Base-by-base conservation (phyloP, 139 green algal genomes). In the Nannochloris sp. region DNA sequence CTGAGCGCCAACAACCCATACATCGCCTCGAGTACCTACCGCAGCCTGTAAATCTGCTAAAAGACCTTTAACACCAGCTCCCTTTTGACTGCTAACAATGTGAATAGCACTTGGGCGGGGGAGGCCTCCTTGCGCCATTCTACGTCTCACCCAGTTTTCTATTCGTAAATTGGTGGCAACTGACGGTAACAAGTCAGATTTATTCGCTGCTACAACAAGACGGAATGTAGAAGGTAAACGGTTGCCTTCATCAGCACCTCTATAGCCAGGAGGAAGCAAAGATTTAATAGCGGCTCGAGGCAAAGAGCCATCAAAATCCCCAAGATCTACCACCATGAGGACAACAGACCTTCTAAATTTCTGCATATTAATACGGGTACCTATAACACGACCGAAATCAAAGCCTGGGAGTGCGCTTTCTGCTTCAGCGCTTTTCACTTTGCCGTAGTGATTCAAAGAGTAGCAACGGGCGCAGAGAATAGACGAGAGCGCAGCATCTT, bases 161-260 rank as follows among this genome's bases (percentile, higher is more conserved):
- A 78, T 33, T n/a, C 32, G 53, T 30, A 31, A 8, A 27, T 6
- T 13, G 12, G 45, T 33, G 12, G 35, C 53, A 13, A 45, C 19
- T 29, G 10, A 23, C 2, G 90, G 91, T 67, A 98, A 73, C 72
- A 96, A 72, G 75, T 98, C 90, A 4, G 88, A 80, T 72, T 99
- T 99, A 82, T 96, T 99, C 37, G 83, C 85, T 12, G 84, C 91
- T 10, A 99, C 55, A 44, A 97, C 72, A 8, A 98, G 66, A 44
- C 58, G 46, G 48, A 78, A 78, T 61, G 38, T 55, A 19, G 33
- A 46, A 25, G 71, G 57, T n/a, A 73, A 37, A 14, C 27, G 1
- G 19, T 33, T 24, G 23, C 24, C 53, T 36, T 34, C n/a, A 48
- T 63, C 62, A 27, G 14, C 60, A n/a, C 36, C 31, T 7, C 30